These are phyloP conservation scores for Metarhizium humberi DNA, from an alignment of 2,329 filamentous ascomycete genomes.

Conservation along the genomic window DNA sequence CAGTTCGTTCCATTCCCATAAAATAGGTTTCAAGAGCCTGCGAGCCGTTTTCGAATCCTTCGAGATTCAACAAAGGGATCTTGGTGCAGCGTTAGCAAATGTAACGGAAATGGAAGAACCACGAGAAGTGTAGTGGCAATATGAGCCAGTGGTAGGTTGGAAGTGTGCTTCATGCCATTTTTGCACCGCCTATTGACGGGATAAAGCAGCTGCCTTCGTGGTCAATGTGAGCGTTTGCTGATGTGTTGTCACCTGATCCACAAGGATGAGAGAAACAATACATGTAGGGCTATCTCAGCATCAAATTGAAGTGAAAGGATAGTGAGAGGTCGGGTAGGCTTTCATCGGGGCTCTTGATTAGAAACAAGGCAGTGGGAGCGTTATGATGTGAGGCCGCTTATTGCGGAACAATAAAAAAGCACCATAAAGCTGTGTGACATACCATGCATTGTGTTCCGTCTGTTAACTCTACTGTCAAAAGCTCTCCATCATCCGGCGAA, in stretches of 20 bases:
- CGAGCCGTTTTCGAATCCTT: constrained; percentile 22
- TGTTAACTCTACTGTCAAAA: constrained; percentile 33
- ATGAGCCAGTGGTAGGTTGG: neutral
- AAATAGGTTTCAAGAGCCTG: constrained; percentile 15
- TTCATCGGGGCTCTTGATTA: neutral
- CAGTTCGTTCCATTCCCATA: constrained; percentile 8
- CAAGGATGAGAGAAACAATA: neutral
- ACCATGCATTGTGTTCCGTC: constrained; percentile 37
- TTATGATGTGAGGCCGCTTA: neutral
- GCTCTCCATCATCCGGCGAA: constrained; percentile 14
- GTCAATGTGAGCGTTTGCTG: neutral
- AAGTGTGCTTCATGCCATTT: neutral
- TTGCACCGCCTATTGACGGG: too few relatives aligned
- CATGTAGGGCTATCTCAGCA: neutral
- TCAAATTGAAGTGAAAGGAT: neutral
- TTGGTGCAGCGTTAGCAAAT: constrained; percentile 14
- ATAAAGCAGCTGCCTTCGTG: too few relatives aligned
- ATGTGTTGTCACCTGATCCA: neutral
- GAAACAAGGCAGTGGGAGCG: neutral
- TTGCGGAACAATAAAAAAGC: neutral
- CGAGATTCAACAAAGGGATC: constrained; percentile 21
- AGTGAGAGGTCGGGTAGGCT: neutral
- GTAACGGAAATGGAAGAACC: neutral
- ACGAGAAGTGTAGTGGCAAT: neutral
- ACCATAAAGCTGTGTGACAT: constrained; percentile 6